phyloP scores from a whole-genome alignment of 192 early-diverging fungal species.

The Coemansia sp. region DNA sequence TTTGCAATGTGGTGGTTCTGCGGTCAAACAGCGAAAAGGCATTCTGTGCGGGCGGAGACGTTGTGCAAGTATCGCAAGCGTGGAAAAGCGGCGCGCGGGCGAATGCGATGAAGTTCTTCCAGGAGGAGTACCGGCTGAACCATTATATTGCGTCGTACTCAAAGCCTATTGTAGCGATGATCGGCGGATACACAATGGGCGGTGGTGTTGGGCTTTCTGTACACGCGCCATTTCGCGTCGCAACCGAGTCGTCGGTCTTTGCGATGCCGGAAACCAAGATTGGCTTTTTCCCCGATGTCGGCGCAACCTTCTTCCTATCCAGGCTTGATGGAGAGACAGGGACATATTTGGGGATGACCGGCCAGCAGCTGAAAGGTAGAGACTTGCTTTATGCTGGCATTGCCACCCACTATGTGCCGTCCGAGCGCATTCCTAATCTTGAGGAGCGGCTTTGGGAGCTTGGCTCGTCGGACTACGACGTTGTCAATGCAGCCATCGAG shows the following conservation, averaged over 20 bases:
- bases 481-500: slow-evolving; percentile 86
- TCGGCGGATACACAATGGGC: slow-evolving; percentile 94
- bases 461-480: slow-evolving; percentile 72
- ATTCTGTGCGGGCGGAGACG: slow-evolving; percentile 93
- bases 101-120: slow-evolving; percentile 77
- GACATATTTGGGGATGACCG: slow-evolving; percentile 90
- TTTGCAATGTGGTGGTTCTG: slow-evolving; percentile 87
- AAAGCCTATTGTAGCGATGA: slow-evolving; percentile 87
- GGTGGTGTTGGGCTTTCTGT: slow-evolving; percentile 96
- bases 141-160: slow-evolving; percentile 86
- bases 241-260: slow-evolving; percentile 93
- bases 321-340: slow-evolving; percentile 94
- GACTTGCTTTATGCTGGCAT: slow-evolving; percentile 93
- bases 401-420: slow-evolving; percentile 95
- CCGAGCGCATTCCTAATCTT: slow-evolving; percentile 76
- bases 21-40: slow-evolving; percentile 72
- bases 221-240: slow-evolving; percentile 94
- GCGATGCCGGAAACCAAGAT: slow-evolving; percentile 98
- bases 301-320: slow-evolving; percentile 92
- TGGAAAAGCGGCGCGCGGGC: slow-evolving; percentile 35
- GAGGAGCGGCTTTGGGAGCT: slow-evolving; percentile 81
- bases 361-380: slow-evolving; percentile 71
- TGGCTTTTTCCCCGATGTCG: slow-evolving; percentile 97
- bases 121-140: slow-evolving; percentile 91
- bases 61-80: slow-evolving; percentile 60